These are phyloP conservation scores for Magnaporthiopsis incrustans DNA, from an alignment of 2,329 filamentous ascomycete genomes.

Conservation along the genomic window DNA sequence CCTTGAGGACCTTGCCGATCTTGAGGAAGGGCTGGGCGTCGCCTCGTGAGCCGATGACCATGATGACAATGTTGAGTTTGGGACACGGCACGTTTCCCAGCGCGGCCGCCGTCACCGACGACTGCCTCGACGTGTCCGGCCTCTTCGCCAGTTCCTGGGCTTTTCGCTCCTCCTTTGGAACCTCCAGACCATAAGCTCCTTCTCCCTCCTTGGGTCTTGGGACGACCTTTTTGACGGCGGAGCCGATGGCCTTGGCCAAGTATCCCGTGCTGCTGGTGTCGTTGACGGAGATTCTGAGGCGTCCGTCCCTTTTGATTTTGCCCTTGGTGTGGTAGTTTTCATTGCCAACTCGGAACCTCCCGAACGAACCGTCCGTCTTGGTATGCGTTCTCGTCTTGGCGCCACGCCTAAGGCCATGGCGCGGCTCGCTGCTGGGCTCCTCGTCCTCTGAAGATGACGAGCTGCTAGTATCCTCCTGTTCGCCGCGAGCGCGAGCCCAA, in stretches of 20 bases:
- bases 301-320: constrained; percentile 59
- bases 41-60: constrained; percentile 73
- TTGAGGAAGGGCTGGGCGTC: constrained; percentile 76
- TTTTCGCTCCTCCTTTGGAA: neutral
- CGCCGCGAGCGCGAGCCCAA: constrained; percentile 10
- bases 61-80: constrained; percentile 68
- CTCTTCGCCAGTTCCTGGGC: neutral
- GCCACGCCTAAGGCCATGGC: constrained; percentile 4
- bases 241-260: constrained; percentile 63
- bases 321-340: constrained; percentile 58
- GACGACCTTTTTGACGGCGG: constrained; percentile 50
- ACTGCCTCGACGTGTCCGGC: constrained; percentile 13
- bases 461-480: constrained; percentile 14
- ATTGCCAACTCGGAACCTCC: constrained; percentile 53
- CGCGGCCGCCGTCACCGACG: constrained; percentile 24
- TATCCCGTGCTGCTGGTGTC: constrained; percentile 64
- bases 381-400: constrained; percentile 7
- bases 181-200: neutral
- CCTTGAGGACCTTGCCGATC: constrained; percentile 63
- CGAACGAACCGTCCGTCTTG: constrained; percentile 28
- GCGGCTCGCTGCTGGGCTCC: neutral
- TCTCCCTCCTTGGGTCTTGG: constrained; percentile 12
- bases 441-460: constrained; percentile 21
- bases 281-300: constrained; percentile 63
- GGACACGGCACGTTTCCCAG: constrained; percentile 30